A percentile compares a stretch with the other conserved stretches of the same genome.
Evolutionary conservation across 768 basidiomycete species (phyloP).

Genomic region (Mycena maculata): DNA sequence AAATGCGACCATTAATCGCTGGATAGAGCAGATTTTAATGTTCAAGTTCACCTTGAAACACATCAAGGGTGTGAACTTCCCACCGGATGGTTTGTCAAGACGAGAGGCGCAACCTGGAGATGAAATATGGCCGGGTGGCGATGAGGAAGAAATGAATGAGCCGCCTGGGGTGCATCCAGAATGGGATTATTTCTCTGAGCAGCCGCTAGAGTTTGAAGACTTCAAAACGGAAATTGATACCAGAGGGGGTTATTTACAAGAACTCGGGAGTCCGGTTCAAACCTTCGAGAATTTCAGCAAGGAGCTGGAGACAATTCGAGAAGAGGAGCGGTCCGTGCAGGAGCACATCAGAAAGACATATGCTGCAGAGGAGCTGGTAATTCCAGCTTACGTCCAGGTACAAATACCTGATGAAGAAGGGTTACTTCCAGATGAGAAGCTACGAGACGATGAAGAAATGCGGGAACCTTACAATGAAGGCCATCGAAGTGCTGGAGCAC

Average conservation of each 20-base stretch:
- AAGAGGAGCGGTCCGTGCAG: not conserved
- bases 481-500: conserved; percentile 6
- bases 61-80: conserved; percentile 39
- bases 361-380: not conserved
- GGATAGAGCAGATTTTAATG: conserved; percentile 48
- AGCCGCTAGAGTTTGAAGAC: conserved; percentile 26
- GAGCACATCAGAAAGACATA: not conserved
- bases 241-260: conserved; percentile 16
- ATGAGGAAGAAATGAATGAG: conserved; percentile 12
- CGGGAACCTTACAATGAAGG: conserved; percentile 21
- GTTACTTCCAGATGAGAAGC: not conserved
- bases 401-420: not conserved
- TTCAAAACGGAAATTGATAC: conserved; percentile 22
- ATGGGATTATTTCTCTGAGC: conserved; percentile 22
- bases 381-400: conserved; percentile 16
- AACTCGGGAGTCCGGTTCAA: not conserved
- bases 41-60: conserved; percentile 51
- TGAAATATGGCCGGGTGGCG: conserved; percentile 8
- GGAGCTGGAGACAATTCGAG: not conserved
- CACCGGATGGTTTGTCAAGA: conserved; percentile 48
- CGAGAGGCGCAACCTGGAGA: conserved; percentile 33
- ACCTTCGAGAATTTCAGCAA: not conserved
- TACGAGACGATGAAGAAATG: not conserved
- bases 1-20: conserved; percentile 49
- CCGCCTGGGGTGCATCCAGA: conserved; percentile 12